Percentiles rank a stretch among this genome's conserved stretches.
Conservation (phyloP, 345 rosid genomes). For the Heritiera fomes region DNA sequence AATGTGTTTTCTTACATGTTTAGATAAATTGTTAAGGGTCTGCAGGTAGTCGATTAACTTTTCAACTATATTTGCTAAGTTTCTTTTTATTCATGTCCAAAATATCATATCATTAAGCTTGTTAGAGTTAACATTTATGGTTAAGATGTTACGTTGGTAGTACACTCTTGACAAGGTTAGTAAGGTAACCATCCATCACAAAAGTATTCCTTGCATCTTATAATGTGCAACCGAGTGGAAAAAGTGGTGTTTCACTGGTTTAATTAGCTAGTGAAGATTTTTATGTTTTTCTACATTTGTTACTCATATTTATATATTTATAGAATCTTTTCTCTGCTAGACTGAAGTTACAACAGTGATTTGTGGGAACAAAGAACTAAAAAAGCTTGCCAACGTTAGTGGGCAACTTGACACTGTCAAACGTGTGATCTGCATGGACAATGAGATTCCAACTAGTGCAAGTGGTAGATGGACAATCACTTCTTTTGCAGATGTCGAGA, state of each 20-base stretch:
- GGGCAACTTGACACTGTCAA: conserved; percentile 93
- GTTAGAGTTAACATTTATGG: background rate
- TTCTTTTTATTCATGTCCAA: background rate
- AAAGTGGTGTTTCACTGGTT: background rate
- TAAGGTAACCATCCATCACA: background rate
- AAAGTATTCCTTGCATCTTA: background rate
- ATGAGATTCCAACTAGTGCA: conserved; percentile 65
- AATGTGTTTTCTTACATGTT: background rate
- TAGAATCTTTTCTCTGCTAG: conserved; percentile 40
- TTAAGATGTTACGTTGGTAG: background rate
- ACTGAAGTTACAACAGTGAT: conserved; percentile 94
- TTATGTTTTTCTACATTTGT: background rate
- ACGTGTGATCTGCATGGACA: conserved; percentile 81
- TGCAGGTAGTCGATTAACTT: background rate
- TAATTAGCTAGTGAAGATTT: conserved; percentile 13
- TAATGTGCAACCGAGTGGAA: background rate
- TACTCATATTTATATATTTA: background rate
- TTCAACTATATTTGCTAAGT: background rate
- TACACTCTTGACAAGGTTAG: background rate
- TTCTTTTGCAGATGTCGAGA: conserved; percentile 67
- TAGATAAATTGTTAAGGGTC: background rate
- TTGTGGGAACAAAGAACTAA: conserved; percentile 84
- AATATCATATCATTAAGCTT: background rate
- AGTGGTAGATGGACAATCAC: conserved; percentile 58
- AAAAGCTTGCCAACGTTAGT: conserved; percentile 72